A percentile compares a stretch with the other conserved stretches of the same genome.
Evolutionary conservation across 768 basidiomycete species (phyloP).

Genomic region (Mycena filopes): DNA sequence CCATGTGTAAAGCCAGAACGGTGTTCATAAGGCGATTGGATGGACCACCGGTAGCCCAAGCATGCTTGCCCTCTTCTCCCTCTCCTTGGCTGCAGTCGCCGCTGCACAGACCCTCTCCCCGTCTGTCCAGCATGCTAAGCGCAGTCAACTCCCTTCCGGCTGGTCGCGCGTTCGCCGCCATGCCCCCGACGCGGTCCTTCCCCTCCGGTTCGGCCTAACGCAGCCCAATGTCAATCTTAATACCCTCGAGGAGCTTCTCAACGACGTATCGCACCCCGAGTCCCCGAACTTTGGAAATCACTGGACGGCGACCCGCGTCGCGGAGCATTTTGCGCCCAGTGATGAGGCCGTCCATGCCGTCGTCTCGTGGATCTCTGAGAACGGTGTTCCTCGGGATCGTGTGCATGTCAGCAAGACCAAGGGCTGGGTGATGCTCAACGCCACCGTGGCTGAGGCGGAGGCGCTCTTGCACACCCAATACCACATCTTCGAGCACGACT

Average conservation of each 20-base stretch:
- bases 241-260: constrained; percentile 54
- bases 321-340: constrained; percentile 57
- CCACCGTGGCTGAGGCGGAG: constrained; percentile 54
- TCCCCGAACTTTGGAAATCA: constrained; percentile 63
- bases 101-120: constrained; percentile 42
- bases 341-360: constrained; percentile 54
- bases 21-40: constrained; percentile 3
- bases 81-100: constrained; percentile 17
- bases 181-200: constrained; percentile 48
- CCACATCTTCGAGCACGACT: constrained; percentile 51
- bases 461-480: constrained; percentile 55
- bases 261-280: constrained; percentile 61
- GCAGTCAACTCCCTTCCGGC: constrained; percentile 50
- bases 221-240: constrained; percentile 55
- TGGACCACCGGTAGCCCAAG: background rate
- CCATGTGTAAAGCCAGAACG: background rate
- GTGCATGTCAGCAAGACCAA: constrained; percentile 51
- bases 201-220: constrained; percentile 59
- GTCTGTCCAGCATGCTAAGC: constrained; percentile 54
- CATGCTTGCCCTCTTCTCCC: constrained; percentile 25
- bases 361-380: constrained; percentile 53
- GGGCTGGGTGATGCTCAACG: constrained; percentile 52
- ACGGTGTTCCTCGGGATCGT: constrained; percentile 52
- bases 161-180: constrained; percentile 53
- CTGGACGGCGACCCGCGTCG: constrained; percentile 55